Percentiles rank a stretch among this genome's conserved stretches.
These are phyloP conservation scores for Moesziomyces antarcticus DNA, from an alignment of 1,284 basidiomycete species.

Conservation along the genomic window DNA sequence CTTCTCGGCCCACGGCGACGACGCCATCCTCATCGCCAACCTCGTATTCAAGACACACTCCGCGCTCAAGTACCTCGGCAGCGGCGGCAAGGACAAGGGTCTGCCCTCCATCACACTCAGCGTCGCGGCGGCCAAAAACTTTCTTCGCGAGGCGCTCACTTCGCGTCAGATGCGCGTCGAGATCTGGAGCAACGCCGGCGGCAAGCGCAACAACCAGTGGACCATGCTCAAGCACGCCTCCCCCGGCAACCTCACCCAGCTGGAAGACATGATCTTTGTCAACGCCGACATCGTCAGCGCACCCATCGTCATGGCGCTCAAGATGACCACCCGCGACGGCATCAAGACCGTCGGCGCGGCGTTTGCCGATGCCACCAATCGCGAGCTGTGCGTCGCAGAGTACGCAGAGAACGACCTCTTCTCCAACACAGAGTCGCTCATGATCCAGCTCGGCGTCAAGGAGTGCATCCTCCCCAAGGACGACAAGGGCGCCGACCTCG, in stretches of 20 bases:
- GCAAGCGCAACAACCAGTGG: slow-evolving; percentile 75
- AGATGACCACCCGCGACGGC: slow-evolving; percentile 75
- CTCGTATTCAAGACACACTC: slow-evolving; percentile 73
- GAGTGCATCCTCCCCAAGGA: slow-evolving; percentile 78
- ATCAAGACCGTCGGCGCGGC: slow-evolving; percentile 72
- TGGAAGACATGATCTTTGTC: slow-evolving; percentile 92
- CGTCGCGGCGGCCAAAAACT: slow-evolving; percentile 81
- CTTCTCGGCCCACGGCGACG: slow-evolving; percentile 87
- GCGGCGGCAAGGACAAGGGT: slow-evolving; percentile 41
- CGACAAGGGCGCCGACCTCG: slow-evolving; percentile 76
- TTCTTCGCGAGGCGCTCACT: slow-evolving; percentile 90
- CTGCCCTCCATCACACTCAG: slow-evolving; percentile 77
- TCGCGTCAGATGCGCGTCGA: slow-evolving; percentile 91
- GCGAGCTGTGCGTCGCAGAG: slow-evolving; percentile 77
- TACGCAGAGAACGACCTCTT: slow-evolving; percentile 95
- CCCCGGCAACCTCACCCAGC: slow-evolving; percentile 90
- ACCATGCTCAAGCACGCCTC: slow-evolving; percentile 86
- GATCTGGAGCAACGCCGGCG: slow-evolving; percentile 74
- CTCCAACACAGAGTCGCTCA: slow-evolving; percentile 93
- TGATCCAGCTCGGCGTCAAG: slow-evolving; percentile 96
- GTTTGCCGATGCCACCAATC: slow-evolving; percentile 72
- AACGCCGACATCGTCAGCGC: slow-evolving; percentile 84
- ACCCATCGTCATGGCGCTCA: slow-evolving; percentile 91
- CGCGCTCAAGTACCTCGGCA: slow-evolving; percentile 64
- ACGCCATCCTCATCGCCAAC: slow-evolving; percentile 87